These are phyloP conservation scores for Cudoniella acicularis DNA, from an alignment of 495 filamentous ascomycete species.

Conservation along the genomic window DNA sequence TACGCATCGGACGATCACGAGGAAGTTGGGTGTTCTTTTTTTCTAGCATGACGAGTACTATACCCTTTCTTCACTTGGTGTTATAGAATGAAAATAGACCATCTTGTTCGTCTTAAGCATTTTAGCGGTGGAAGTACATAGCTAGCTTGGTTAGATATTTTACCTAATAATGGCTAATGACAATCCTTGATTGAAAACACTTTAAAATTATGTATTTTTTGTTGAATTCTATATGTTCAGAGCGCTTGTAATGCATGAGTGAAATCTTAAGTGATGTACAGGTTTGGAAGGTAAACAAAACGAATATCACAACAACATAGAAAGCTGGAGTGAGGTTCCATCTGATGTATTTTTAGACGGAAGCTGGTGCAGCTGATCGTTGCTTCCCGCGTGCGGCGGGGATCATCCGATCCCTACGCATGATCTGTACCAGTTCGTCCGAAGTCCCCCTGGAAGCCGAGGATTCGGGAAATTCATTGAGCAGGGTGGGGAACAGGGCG, in stretches of 20 bases:
- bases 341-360: too few species aligned
- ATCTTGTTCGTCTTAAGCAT: too few species aligned
- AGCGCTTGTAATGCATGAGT: not conserved
- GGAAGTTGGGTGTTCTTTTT: not conserved
- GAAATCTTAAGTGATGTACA: too few species aligned
- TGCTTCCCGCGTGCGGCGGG: not conserved
- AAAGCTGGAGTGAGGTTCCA: too few species aligned
- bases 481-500: too few species aligned
- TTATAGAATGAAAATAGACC: not conserved
- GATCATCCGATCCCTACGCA: not conserved
- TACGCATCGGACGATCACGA: not conserved
- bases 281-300: too few species aligned
- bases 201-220: too few species aligned
- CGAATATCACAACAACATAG: too few species aligned
- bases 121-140: not conserved
- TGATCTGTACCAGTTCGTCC: not conserved
- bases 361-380: too few species aligned
- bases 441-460: not conserved
- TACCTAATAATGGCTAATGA: too few species aligned
- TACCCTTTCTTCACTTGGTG: not conserved
- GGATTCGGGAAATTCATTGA: not conserved
- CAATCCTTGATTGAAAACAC: too few species aligned
- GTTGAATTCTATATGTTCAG: not conserved
- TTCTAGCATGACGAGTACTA: not conserved
- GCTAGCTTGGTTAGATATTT: too few species aligned